Evolutionary conservation across 2,329 filamentous ascomycete genomes (phyloP).

Genomic region (Trichoderma sp.): DNA sequence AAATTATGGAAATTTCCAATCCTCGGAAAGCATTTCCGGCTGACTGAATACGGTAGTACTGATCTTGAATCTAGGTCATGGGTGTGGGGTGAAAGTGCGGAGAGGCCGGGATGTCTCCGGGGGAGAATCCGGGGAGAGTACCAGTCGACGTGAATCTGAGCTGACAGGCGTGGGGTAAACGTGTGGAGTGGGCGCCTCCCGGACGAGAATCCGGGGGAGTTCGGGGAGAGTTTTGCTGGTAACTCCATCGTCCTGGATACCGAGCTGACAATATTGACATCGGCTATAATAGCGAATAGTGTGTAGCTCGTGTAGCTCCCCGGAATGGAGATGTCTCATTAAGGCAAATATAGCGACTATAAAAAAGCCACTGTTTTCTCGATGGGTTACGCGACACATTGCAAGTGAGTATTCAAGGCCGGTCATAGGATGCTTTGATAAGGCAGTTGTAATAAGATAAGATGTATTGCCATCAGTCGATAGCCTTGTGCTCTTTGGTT

Average conservation of each 20-base stretch:
- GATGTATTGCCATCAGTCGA: neutral
- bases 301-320: neutral
- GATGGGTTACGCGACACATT: neutral
- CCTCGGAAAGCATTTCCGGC: neutral
- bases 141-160: neutral
- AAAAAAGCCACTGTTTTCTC: neutral
- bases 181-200: neutral
- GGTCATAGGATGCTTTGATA: neutral
- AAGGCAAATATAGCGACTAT: neutral
- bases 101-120: neutral
- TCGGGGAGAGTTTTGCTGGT: constrained; percentile 2
- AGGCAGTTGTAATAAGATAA: neutral
- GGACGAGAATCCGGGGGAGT: constrained; percentile 9
- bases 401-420: neutral
- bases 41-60: neutral
- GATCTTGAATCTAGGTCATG: neutral
- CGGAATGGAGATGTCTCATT: neutral
- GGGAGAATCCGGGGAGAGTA: neutral
- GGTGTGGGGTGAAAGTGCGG: neutral
- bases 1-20: neutral
- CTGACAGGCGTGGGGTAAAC: neutral
- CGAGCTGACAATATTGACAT: neutral
- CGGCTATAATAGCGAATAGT: neutral
- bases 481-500: neutral
- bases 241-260: neutral